Base-by-base conservation (phyloP, 2,329 filamentous ascomycete genomes). In the Aureobasidium sp. region DNA sequence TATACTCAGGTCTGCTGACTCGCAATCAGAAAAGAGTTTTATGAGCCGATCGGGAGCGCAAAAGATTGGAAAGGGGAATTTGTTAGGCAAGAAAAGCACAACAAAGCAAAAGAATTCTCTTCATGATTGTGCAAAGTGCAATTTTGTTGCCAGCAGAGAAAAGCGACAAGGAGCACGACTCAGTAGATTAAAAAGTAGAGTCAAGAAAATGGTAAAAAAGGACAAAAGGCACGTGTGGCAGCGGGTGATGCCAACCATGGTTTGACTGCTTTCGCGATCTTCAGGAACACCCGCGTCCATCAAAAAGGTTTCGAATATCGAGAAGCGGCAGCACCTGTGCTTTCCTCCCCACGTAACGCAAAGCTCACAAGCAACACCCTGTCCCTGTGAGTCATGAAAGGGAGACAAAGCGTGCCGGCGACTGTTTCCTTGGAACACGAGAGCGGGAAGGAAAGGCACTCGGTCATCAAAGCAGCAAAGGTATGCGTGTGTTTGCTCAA, bases 211-310 rank as follows among this genome's bases (percentile, higher is more conserved):
- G 29, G 17, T 4, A 36, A 46, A 46, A 13, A 57, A 24, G 12
- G 39, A 41, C 24, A 46, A 9, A 10, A 26, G 9, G 41, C 51
- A 43, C 51, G 26, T 37, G 48, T 52, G 9, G 29, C 5, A 37
- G 34, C 12, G 34, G 20, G 13, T 15, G 7, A 48, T 32, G 6
- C 12, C 5, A 26, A 29, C 52, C 39, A 15, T 57, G 53, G 39
- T 36, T 36, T 26, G 10, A 24, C 9, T n/a, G 12, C 27, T 10
- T 36, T 46, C 41, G 29, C 29, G 53, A 57, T 57, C 39, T 57
- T 57, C 53, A 57, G 53, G 53, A 57, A 57, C 53, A 57, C 53
- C 53, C 53, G 41, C 41, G 27, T 39, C 12, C 41, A 57, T 46
- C 27, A 2, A 29, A 56, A 46, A 26, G 15, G 7, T n/a, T 29